These are phyloP conservation scores for Wickerhamomyces bisporus DNA, from an alignment of 805 yeast species.

Conservation along the genomic window DNA sequence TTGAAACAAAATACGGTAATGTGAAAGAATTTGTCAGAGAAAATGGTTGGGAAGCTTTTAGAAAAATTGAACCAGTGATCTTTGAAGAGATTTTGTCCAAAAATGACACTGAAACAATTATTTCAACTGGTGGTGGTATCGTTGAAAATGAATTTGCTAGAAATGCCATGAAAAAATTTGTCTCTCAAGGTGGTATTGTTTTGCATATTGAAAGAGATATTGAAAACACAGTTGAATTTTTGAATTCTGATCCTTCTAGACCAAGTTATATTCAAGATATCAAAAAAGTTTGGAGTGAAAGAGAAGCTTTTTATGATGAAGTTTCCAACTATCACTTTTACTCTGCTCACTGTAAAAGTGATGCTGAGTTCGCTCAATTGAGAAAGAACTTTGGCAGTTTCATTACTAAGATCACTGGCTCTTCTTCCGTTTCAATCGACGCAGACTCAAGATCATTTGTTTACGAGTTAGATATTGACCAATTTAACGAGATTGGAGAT, in stretches of 20 bases:
- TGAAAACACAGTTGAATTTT: slow-evolving; percentile 69
- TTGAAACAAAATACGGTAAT: slow-evolving; percentile 49
- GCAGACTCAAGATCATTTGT: slow-evolving; percentile 51
- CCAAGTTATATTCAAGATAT: slow-evolving; percentile 86
- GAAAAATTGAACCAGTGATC: slow-evolving; percentile 57
- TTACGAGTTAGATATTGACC: slow-evolving; percentile 67
- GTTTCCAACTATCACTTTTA: slow-evolving; percentile 76
- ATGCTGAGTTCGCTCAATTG: slow-evolving; percentile 49
- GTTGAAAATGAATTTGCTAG: slow-evolving; percentile 77
- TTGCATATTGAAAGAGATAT: slow-evolving; percentile 87
- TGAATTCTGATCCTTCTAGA: slow-evolving; percentile 73
- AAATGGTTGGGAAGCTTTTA: slow-evolving; percentile 85
- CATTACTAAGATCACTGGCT: slow-evolving; percentile 60
- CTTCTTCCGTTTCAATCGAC: slow-evolving; percentile 25
- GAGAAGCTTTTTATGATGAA: slow-evolving; percentile 74
- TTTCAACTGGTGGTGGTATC: slow-evolving; percentile 96
- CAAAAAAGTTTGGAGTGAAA: slow-evolving; percentile 74
- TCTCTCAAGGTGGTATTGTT: slow-evolving; percentile 57
- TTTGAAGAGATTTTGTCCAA: slow-evolving; percentile 43
- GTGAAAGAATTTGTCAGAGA: slow-evolving; percentile 58
- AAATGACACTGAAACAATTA: slow-evolving; percentile 45
- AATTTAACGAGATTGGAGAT: slow-evolving; percentile 52
- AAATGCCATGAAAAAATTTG: slow-evolving; percentile 50
- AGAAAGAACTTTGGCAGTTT: slow-evolving; percentile 55
- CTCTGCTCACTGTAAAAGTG: slow-evolving; percentile 63